These are phyloP conservation scores for Aspergillus steynii DNA, from an alignment of 495 filamentous ascomycete species.

Conservation along the genomic window DNA sequence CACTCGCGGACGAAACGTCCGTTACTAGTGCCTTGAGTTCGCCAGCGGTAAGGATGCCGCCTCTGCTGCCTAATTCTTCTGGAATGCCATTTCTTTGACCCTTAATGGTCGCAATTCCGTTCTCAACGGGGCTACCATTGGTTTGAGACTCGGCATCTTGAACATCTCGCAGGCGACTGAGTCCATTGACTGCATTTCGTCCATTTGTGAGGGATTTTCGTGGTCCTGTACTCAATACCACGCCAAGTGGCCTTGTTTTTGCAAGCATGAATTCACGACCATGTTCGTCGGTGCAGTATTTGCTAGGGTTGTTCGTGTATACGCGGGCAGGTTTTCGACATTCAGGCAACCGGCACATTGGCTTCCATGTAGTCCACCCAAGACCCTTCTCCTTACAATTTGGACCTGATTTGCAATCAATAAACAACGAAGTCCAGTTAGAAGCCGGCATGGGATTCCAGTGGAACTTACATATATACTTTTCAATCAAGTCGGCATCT, in stretches of 20 bases:
- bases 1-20: constrained; percentile 45
- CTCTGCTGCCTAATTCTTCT: constrained; percentile 53
- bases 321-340: constrained; percentile 64
- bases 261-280: constrained; percentile 58
- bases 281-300: constrained; percentile 71
- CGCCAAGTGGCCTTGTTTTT: constrained; percentile 29
- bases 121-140: neutral
- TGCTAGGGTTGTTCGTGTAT: constrained; percentile 50
- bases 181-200: neutral
- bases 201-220: neutral
- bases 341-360: constrained; percentile 61
- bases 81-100: constrained; percentile 23
- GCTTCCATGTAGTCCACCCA: constrained; percentile 65
- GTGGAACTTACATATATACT: constrained; percentile 61
- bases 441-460: neutral
- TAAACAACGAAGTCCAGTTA: neutral
- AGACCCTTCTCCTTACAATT: constrained; percentile 56
- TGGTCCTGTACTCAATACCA: neutral
- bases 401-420: constrained; percentile 42
- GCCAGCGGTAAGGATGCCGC: constrained; percentile 55
- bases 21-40: constrained; percentile 58
- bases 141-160: neutral
- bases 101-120: neutral
- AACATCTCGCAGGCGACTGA: neutral
- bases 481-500: constrained; percentile 66